Evolutionary conservation across 1,284 basidiomycete species (phyloP).

Genomic region (Ustilago crameri): DNA sequence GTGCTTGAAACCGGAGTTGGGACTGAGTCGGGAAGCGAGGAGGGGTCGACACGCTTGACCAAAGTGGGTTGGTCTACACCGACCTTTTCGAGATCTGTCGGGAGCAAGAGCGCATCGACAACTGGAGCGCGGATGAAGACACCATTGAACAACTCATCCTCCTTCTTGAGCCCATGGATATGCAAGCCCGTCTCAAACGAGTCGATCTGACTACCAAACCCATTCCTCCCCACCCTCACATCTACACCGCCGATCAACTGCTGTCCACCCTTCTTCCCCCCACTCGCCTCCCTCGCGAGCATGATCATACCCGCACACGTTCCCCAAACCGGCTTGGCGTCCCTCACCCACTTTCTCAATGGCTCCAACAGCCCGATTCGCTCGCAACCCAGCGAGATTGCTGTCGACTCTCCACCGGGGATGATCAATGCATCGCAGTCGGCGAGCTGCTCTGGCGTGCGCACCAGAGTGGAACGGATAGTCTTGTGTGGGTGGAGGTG

Average conservation of each 20-base stretch:
- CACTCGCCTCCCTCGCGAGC: conserved; percentile 72
- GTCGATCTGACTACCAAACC: conserved; percentile 77
- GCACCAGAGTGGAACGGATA: conserved; percentile 74
- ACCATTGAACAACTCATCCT: conserved; percentile 78
- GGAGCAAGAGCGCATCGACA: conserved; percentile 57
- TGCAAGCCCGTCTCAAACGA: conserved; percentile 85
- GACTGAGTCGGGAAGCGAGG: conserved; percentile 4
- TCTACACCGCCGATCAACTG: conserved; percentile 85
- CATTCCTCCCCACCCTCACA: conserved; percentile 83
- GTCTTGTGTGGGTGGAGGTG: conserved; percentile 22
- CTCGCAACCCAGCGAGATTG: conserved; percentile 85
- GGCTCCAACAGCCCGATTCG: conserved; percentile 83
- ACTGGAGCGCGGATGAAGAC: conserved; percentile 96
- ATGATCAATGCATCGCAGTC: conserved; percentile 87
- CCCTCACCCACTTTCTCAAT: conserved; percentile 75
- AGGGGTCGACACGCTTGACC: conserved; percentile 30
- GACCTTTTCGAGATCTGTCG: conserved; percentile 39
- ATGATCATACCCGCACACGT: conserved; percentile 97
- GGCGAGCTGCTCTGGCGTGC: conserved; percentile 79
- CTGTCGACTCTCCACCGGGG: conserved; percentile 90
- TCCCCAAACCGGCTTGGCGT: conserved; percentile 84
- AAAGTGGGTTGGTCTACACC: conserved; percentile 41
- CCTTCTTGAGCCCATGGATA: conserved; percentile 74
- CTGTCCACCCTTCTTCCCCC: conserved; percentile 87
- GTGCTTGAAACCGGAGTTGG: conserved; percentile 17